phyloP scores from a whole-genome alignment of 2,329 filamentous ascomycete species.

The Ambrosiella xylebori region DNA sequence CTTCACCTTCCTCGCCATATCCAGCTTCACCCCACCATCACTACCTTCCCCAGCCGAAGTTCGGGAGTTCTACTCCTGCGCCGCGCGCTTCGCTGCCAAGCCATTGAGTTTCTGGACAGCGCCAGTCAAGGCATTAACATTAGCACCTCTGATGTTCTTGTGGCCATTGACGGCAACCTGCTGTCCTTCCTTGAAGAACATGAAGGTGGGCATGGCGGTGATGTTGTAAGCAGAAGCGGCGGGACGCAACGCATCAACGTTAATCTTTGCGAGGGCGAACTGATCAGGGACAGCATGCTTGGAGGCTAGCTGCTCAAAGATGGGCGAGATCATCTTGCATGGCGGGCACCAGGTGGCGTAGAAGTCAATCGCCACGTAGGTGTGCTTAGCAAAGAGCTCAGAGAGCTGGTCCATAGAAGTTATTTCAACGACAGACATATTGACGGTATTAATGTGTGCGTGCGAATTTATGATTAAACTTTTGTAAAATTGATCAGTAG shows the following conservation, averaged over 20 bases:
- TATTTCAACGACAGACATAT: constrained; percentile 12
- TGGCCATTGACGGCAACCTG: constrained; percentile 18
- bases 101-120: constrained; percentile 24
- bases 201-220: constrained; percentile 85
- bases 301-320: constrained; percentile 28
- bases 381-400: constrained; percentile 22
- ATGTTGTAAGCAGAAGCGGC: constrained; percentile 63
- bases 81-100: constrained; percentile 20
- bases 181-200: constrained; percentile 64
- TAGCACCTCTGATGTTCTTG: constrained; percentile 15
- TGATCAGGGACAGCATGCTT: constrained; percentile 26
- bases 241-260: constrained; percentile 67
- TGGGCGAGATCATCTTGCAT: constrained; percentile 77
- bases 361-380: constrained; percentile 65
- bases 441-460: background rate
- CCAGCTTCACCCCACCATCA: background rate
- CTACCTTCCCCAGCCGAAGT: background rate
- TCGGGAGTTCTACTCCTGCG: constrained; percentile 4
- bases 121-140: constrained; percentile 17
- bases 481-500: background rate
- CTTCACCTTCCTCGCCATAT: background rate
- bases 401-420: constrained; percentile 6
- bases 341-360: constrained; percentile 87
- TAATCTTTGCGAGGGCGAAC: constrained; percentile 70
- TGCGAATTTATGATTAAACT: background rate